Conservation (phyloP, 1,284 basidiomycete species). For the Ustilago hordei region DNA sequence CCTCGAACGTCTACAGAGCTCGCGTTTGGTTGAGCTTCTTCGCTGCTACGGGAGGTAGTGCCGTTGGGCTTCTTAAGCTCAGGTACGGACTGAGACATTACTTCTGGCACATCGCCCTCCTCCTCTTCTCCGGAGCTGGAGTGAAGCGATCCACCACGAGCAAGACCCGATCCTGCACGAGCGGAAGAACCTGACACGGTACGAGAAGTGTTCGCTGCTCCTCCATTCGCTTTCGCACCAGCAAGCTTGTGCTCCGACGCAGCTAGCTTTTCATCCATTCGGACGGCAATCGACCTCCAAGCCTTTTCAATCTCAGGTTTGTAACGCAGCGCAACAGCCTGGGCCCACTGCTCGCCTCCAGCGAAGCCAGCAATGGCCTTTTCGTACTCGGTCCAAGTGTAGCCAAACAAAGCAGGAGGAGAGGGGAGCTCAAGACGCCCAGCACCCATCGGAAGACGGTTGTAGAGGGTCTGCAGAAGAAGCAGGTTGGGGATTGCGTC, state of each 20-base stretch:
- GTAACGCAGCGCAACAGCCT: conserved; percentile 57
- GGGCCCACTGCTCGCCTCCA: conserved; percentile 60
- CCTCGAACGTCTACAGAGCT: conserved; percentile 16
- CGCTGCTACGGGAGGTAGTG: conserved; percentile 3
- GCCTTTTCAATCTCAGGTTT: conserved; percentile 54
- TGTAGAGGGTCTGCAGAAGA: conserved; percentile 64
- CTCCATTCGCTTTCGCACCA: conserved; percentile 12
- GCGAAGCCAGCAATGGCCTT: conserved; percentile 64
- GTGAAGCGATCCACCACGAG: conserved; percentile 25
- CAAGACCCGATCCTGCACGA: conserved; percentile 27
- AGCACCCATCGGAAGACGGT: conserved; percentile 56
- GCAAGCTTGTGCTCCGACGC: conserved; percentile 21
- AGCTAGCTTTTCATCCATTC: conserved; percentile 30
- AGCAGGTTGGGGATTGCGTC: conserved; percentile 63
- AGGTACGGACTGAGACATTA: conserved; percentile 63
- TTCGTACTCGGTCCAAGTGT: conserved; percentile 65
- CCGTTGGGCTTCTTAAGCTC: conserved; percentile 47
- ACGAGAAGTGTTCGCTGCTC: conserved; percentile 11
- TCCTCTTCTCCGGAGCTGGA: conserved; percentile 34
- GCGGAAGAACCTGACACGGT: conserved; percentile 34
- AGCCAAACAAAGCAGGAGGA: conserved; percentile 62
- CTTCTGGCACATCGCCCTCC: conserved; percentile 28
- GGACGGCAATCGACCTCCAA: conserved; percentile 25
- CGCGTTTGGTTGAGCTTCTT: conserved; percentile 2
- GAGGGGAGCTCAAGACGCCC: conserved; percentile 49